Evolutionary conservation across 768 basidiomycete genomes (phyloP).

Genomic region (Lentinula detonsa): DNA sequence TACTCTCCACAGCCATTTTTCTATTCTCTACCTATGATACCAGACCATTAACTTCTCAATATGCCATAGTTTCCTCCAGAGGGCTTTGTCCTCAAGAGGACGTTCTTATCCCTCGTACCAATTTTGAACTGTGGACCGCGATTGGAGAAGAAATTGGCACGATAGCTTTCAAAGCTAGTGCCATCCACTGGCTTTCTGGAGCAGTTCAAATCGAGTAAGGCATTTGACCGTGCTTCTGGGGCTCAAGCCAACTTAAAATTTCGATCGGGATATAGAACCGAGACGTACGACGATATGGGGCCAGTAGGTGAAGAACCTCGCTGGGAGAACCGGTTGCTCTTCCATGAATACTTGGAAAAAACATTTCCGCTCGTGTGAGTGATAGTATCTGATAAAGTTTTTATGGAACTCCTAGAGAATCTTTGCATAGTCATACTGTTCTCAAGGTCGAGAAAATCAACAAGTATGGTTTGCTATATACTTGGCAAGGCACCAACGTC

Average conservation of each 20-base stretch:
- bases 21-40: background rate
- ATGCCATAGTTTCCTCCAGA: background rate
- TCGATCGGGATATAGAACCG: constrained; percentile 29
- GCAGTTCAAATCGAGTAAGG: constrained; percentile 34
- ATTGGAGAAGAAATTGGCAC: constrained; percentile 24
- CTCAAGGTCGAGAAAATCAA: constrained; percentile 67
- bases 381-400: constrained; percentile 8
- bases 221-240: background rate
- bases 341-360: constrained; percentile 34
- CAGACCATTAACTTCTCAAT: background rate
- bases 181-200: constrained; percentile 27
- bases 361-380: constrained; percentile 59
- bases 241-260: too few relatives aligned
- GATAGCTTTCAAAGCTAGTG: constrained; percentile 26
- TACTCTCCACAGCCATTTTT: background rate
- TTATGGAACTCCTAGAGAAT: background rate
- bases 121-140: constrained; percentile 24
- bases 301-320: constrained; percentile 42
- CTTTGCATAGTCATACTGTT: constrained; percentile 39
- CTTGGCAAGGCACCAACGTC: constrained; percentile 61
- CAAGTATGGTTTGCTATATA: constrained; percentile 68
- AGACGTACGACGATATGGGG: constrained; percentile 43
- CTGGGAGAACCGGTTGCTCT: constrained; percentile 32
- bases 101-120: constrained; percentile 25
- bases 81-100: constrained; percentile 27